Conservation (phyloP, 352 stramenopile genomes). For the Detonula confervacea region DNA sequence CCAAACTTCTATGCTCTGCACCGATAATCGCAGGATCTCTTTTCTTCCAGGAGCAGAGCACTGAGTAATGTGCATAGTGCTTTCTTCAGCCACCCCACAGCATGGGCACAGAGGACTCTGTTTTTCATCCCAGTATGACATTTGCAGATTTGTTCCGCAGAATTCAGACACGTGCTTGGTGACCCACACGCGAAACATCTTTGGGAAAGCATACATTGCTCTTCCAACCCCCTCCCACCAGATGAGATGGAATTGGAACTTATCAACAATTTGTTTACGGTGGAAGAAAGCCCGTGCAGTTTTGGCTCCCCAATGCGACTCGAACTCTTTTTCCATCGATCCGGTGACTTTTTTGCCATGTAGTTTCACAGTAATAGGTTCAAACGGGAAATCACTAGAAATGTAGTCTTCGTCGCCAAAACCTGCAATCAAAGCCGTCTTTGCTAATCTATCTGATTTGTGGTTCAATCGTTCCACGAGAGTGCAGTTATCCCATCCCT, state of each 20-base stretch:
- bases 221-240: slow-evolving; percentile 32
- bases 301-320: slow-evolving; percentile 5
- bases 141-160: slow-evolving; percentile 20
- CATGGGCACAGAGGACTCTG: background rate
- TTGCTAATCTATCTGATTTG: slow-evolving; percentile 9
- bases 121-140: background rate
- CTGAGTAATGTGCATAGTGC: background rate
- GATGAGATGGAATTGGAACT: slow-evolving; percentile 6
- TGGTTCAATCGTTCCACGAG: slow-evolving; percentile 15
- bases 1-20: background rate
- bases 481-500: background rate
- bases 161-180: slow-evolving; percentile 34
- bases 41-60: slow-evolving; percentile 1
- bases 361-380: slow-evolving; percentile 2
- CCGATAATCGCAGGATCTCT: background rate
- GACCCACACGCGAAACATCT: slow-evolving; percentile 29
- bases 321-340: background rate
- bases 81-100: background rate
- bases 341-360: slow-evolving; percentile 8
- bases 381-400: slow-evolving; percentile 12
- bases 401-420: background rate
- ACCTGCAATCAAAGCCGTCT: background rate
- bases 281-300: background rate
- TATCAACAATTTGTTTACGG: slow-evolving; percentile 2
- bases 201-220: background rate